phyloP scores from a whole-genome alignment of 2,329 filamentous ascomycete species.

The Diaporthe citri region DNA sequence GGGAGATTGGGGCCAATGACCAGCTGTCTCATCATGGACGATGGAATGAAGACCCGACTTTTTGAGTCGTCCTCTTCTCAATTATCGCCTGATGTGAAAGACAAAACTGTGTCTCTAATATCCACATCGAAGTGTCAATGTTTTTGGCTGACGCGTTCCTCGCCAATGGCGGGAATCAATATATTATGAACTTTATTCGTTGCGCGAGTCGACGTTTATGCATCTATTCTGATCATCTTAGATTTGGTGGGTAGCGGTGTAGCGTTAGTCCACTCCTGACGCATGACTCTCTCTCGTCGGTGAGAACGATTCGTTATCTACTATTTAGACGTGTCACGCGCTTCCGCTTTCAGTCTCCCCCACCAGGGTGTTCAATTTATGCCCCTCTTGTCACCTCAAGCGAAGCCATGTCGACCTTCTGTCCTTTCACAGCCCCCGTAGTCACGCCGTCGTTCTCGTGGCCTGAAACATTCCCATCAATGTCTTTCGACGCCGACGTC shows the following conservation, averaged over 20 bases:
- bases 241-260: conserved; percentile 21
- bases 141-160: not conserved
- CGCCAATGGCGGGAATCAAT: not conserved
- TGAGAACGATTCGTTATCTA: conserved; percentile 13
- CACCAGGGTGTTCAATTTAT: not conserved
- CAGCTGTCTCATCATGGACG: not conserved
- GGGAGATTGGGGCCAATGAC: not conserved
- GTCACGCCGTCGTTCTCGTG: not conserved
- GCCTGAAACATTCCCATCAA: not conserved
- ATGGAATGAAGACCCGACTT: not conserved
- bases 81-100: not conserved
- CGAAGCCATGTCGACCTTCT: not conserved
- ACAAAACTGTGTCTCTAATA: not conserved
- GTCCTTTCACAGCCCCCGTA: conserved; percentile 1
- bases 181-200: not conserved
- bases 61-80: not conserved
- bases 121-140: not conserved
- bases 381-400: not conserved
- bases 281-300: conserved; percentile 11
- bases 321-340: conserved; percentile 13
- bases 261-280: conserved; percentile 7
- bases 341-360: not conserved
- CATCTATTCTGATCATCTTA: not conserved
- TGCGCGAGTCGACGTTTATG: conserved; percentile 17
- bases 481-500: conserved; percentile 7